Percentiles rank a stretch among this genome's conserved stretches.
Conservation (phyloP, 1,284 basidiomycete genomes). For the Pulveroboletus sp. region DNA sequence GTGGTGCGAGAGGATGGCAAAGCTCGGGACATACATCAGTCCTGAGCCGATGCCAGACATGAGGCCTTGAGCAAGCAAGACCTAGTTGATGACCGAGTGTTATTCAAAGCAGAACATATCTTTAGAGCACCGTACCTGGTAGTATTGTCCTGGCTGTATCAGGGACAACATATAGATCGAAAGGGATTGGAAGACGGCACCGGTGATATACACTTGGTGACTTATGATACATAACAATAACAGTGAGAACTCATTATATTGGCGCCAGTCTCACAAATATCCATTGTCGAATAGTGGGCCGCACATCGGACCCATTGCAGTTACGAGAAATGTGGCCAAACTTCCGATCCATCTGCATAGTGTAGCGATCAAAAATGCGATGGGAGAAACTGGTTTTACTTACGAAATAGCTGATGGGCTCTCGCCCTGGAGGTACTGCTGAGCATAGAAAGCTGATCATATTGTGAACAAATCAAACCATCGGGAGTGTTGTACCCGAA, state of each 20-base stretch:
- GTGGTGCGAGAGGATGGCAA: slow-evolving; percentile 41
- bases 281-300: slow-evolving; percentile 34
- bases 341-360: slow-evolving; percentile 35
- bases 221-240: slow-evolving; percentile 1
- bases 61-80: slow-evolving; percentile 40
- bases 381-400: neutral
- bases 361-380: neutral
- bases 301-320: neutral
- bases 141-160: slow-evolving; percentile 35
- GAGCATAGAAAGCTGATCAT: slow-evolving; percentile 30
- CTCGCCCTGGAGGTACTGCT: slow-evolving; percentile 35
- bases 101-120: neutral
- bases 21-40: slow-evolving; percentile 34
- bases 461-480: neutral
- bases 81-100: slow-evolving; percentile 11
- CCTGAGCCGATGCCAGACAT: slow-evolving; percentile 37
- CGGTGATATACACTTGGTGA: slow-evolving; percentile 20
- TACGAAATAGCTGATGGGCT: slow-evolving; percentile 36
- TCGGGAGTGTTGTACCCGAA: neutral
- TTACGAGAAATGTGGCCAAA: slow-evolving; percentile 20
- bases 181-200: slow-evolving; percentile 30
- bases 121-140: slow-evolving; percentile 29
- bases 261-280: slow-evolving; percentile 32
- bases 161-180: slow-evolving; percentile 42
- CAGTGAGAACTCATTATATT: neutral